These are phyloP conservation scores for Pontederia paniculata DNA, from an alignment of 176 grass and related monocot genomes.

Conservation along the genomic window DNA sequence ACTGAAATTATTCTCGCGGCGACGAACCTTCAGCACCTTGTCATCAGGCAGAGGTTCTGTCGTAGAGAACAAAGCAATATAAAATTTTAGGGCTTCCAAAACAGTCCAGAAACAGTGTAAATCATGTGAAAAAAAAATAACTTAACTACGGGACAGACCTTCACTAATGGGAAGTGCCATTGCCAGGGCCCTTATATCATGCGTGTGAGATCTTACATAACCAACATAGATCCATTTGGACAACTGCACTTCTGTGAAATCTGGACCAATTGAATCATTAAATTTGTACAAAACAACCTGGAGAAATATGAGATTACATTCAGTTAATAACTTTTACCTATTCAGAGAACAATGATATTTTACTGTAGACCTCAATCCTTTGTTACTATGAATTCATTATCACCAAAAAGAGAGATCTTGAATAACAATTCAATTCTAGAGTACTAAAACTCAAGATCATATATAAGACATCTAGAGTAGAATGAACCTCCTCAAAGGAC, in stretches of 20 bases:
- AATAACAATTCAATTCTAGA: no score
- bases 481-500: no score
- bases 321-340: no score
- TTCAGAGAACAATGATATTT: no score
- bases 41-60: conserved; percentile 54
- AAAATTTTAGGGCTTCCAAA: not conserved
- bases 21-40: conserved; percentile 45
- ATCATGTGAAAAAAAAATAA: not conserved
- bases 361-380: no score
- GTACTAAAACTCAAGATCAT: no score
- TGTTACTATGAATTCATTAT: no score
- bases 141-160: conserved; percentile 30
- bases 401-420: no score
- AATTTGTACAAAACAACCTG: conserved; percentile 92
- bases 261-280: conserved; percentile 18
- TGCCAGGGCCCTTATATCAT: conserved; percentile 83
- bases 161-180: conserved; percentile 72
- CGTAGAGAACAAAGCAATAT: conserved; percentile 8
- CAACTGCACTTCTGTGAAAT: conserved; percentile 28
- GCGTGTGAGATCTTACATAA: conserved; percentile 66
- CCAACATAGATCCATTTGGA: conserved; percentile 69
- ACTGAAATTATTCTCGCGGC: conserved; percentile 51
- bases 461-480: no score
- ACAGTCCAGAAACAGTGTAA: not conserved
- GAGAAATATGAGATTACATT: conserved; percentile 11